Conservation (phyloP, 2,329 filamentous ascomycete genomes). For the Sarocladiaceae sp. region DNA sequence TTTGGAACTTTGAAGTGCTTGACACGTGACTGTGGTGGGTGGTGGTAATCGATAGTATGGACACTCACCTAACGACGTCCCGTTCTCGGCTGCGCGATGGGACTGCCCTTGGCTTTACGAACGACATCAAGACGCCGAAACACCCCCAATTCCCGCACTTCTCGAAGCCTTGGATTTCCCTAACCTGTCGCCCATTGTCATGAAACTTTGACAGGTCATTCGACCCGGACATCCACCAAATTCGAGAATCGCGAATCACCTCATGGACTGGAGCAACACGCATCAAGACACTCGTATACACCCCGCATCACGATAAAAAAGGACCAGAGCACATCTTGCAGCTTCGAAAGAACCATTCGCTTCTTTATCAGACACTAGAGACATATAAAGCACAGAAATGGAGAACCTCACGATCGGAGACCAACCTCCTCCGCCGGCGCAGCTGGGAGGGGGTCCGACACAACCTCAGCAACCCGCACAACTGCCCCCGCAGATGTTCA, state of each 20-base stretch:
- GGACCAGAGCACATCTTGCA: constrained; percentile 8
- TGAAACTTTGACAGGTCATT: neutral
- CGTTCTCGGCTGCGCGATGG: neutral
- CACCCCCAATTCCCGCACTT: neutral
- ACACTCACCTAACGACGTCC: neutral
- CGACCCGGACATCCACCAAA: neutral
- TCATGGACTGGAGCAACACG: neutral
- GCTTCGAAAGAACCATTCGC: too few relatives aligned
- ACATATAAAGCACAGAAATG: constrained; percentile 33
- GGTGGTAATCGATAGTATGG: neutral
- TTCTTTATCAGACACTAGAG: too few relatives aligned
- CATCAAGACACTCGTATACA: neutral
- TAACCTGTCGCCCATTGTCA: too few relatives aligned
- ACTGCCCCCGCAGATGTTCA: constrained; percentile 94
- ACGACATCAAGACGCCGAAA: neutral
- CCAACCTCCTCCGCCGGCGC: constrained; percentile 15
- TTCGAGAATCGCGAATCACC: neutral
- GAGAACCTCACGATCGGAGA: constrained; percentile 49
- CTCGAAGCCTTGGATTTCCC: neutral
- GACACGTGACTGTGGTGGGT: constrained; percentile 7
- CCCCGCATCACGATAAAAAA: neutral
- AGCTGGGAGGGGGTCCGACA: constrained; percentile 18
- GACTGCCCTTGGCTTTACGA: neutral
- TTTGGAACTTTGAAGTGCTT: neutral
- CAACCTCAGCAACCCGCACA: constrained; percentile 54